Evolutionary conservation across 768 basidiomycete species (phyloP), one percentile per base, ranked within the genome.

Genomic region (Suillus ampliporus): DNA sequence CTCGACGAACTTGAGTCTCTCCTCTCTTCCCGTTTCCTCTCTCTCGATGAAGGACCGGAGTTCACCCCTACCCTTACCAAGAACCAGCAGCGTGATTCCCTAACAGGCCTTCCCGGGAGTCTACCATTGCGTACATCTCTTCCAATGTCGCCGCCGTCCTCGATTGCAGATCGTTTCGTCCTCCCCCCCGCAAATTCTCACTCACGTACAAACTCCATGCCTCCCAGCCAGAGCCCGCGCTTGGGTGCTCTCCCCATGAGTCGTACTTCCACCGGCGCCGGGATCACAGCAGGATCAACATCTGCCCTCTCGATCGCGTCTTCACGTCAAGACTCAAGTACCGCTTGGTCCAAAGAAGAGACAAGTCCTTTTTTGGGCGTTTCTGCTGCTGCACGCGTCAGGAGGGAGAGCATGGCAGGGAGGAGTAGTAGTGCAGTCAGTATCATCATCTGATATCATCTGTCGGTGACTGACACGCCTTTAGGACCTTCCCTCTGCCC

Each of bases 1-100:
- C 77, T 93, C 35, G 90, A 92, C 73, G 89, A 91, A 66, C 81
- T 89, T 37, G 92, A 94, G 74, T 88, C 89, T 1, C 76, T 92
- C 2, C 79, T 94, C 5, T 92, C 90, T 3, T 89, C 88, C 4
- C 80, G 86, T 15, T 91, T 94, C 69, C 79, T 90, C 28, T 88
- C 88, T 2, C 80, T 86, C 60, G 89, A 91, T 67, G 84, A 86
- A 67, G 87, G 84, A 19, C 80, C 79, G 14, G 84, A 83, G 35
- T 93, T 92, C 70, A 85, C 89, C 0, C 92, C 91, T 0, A 93
- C 92, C 0, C 78, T 92, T 13, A 79, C 81, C 37, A 87, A 86
- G 81, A 84, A 88, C 69, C 83, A 84, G 61, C 84, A 85, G 60
- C 82, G 87, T 5, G 85, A 87, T 60, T 86, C 84, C 10, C 74